Base-by-base conservation (phyloP, 202 grass and related monocot species). In the Saccharum hybrid region DNA sequence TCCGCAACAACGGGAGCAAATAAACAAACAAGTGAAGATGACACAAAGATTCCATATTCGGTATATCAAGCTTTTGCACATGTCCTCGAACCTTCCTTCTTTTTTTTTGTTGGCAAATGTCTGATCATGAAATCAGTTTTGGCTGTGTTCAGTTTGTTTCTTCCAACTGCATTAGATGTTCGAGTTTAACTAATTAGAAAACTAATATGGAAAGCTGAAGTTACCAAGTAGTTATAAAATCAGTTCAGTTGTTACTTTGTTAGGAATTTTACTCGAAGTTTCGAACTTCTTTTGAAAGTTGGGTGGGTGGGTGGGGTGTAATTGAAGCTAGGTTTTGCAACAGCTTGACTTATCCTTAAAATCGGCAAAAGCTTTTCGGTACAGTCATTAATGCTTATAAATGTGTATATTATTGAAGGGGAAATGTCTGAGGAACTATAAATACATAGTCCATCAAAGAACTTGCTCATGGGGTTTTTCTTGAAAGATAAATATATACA, bases 11-110 rank as follows among this genome's bases (percentile, higher is more conserved):
- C 93, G 54, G 88, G 80, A 88, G 23, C 84, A 22, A 94, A 88
- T 74, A 99, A 96, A 82, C 76, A 87, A 46, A 90, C 70, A 15
- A 89, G 66, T 81, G 97, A 99, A 85, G 93, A 96, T 86, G 93
- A 94, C 49, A 60, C 87, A 1, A 96, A 94, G 79, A 86, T 80
- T 66, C 64, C 83, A 37, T 93, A 63, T 72, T 66, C 59, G 78
- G 97, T 99, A 94, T 76, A 80, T 78, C 74, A 66, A 66, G 13
- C 70, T 83, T 79, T 39, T 60, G 33, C 34, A 23, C 67, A 42
- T 52, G 42, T 14, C 9, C 57, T 61, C 0, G 57, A 61, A 59
- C 54, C 5, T 54, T 57, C 36, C 36, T 37, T 37, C 6, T 59
- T 54, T 21, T 26, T 26, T 78, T 76, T 46, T 52, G 23, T 36